These are phyloP conservation scores for Pyropia haitanensis DNA, from an alignment of 23 red algal species.

Conservation along the genomic window DNA sequence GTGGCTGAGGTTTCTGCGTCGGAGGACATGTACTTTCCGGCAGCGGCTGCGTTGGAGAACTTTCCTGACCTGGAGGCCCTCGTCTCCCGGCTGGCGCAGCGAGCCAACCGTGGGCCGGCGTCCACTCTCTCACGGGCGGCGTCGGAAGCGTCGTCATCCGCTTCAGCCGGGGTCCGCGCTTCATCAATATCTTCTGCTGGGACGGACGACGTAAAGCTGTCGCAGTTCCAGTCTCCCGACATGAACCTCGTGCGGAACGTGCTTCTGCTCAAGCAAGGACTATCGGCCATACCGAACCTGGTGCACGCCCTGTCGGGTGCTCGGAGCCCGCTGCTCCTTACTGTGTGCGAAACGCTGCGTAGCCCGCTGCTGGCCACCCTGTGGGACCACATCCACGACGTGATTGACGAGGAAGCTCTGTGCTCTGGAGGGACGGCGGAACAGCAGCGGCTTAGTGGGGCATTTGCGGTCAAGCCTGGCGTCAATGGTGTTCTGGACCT, in stretches of 20 bases:
- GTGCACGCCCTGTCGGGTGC: conserved; percentile 21
- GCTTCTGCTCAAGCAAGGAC: conserved; percentile 35
- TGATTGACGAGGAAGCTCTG: conserved; percentile 38
- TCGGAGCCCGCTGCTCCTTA: conserved; percentile 23
- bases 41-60: conserved; percentile 22
- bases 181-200: too few species aligned
- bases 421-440: conserved; percentile 23
- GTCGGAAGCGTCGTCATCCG: too few species aligned
- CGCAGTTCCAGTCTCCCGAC: conserved; percentile 8
- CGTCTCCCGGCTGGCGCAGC: conserved; percentile 12
- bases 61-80: conserved; percentile 78
- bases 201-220: too few species aligned
- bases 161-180: too few species aligned
- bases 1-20: conserved; percentile 55
- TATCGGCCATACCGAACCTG: conserved; percentile 28
- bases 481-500: conserved; percentile 72
- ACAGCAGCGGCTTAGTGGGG: conserved; percentile 55
- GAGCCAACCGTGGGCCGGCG: too few species aligned
- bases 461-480: conserved; percentile 63
- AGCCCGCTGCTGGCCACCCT: conserved; percentile 25
- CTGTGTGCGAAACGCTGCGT: conserved; percentile 41
- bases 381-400: conserved; percentile 22
- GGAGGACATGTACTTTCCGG: conserved; percentile 43
- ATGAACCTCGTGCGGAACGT: conserved; percentile 48
- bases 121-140: too few species aligned